Percentiles rank a stretch among this genome's conserved stretches.
phyloP scores from a whole-genome alignment of 345 rosid species.

The Eucalyptus viminalis region DNA sequence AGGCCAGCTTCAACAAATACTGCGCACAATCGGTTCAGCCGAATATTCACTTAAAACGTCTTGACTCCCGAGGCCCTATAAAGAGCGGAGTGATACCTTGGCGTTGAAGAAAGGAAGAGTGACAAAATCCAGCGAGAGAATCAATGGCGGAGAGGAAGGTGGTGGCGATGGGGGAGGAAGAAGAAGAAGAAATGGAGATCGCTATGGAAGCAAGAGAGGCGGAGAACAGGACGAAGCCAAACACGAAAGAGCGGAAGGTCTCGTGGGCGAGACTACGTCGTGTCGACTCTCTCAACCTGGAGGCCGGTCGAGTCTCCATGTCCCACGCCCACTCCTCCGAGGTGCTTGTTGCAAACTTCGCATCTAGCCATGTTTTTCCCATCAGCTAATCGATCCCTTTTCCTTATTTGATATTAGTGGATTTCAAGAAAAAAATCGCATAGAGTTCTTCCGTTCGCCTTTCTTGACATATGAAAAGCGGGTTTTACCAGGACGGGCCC shows the following conservation, averaged over 20 bases:
- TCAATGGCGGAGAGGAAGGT: not conserved
- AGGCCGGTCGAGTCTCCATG: conserved; percentile 45
- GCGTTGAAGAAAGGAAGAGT: not conserved
- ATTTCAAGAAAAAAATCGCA: not conserved
- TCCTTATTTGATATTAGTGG: not conserved
- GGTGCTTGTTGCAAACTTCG: not conserved
- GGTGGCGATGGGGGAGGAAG: not conserved
- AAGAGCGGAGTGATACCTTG: not conserved
- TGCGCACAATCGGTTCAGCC: not conserved
- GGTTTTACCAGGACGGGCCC: not conserved
- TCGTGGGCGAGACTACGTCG: conserved; percentile 29
- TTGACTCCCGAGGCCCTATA: not conserved
- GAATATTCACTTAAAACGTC: not conserved
- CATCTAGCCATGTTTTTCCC: not conserved
- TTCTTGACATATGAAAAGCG: not conserved
- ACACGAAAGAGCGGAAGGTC: not conserved
- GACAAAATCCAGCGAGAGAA: not conserved
- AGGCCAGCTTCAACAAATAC: not conserved
- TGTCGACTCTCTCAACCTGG: conserved; percentile 57
- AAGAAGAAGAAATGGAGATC: not conserved
- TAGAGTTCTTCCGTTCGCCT: not conserved
- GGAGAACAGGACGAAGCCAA: not conserved
- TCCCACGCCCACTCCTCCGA: conserved; percentile 5
- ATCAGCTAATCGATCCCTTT: not conserved
- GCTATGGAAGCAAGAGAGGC: conserved; percentile 19